A percentile compares a stretch with the other conserved stretches of the same genome.
Evolutionary conservation across 1,284 basidiomycete genomes (phyloP).

Genomic region (Fomitopsis palustris): DNA sequence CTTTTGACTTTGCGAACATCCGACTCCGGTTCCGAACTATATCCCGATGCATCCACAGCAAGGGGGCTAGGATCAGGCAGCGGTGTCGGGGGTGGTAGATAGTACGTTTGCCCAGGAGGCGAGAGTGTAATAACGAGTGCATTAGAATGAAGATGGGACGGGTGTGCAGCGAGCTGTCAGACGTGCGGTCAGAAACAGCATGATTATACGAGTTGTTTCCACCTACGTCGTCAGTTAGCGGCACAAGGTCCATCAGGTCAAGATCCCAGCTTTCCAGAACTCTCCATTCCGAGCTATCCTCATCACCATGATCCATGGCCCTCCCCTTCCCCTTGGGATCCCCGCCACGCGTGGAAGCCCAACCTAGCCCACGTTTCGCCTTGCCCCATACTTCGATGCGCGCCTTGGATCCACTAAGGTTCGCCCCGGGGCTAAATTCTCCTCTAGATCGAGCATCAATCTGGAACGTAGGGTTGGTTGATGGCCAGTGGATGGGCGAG

Average conservation of each 20-base stretch:
- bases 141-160: constrained; percentile 63
- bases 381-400: constrained; percentile 62
- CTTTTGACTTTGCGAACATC: constrained; percentile 31
- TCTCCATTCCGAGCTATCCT: constrained; percentile 47
- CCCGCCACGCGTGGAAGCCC: constrained; percentile 1
- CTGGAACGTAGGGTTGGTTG: constrained; percentile 72
- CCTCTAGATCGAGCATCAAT: constrained; percentile 44
- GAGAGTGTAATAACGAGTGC: constrained; percentile 65
- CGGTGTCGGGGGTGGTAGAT: constrained; percentile 43
- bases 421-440: constrained; percentile 45
- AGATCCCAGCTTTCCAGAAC: constrained; percentile 69
- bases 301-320: constrained; percentile 33
- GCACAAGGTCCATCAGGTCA: constrained; percentile 55
- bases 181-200: neutral
- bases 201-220: constrained; percentile 5
- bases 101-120: constrained; percentile 55
- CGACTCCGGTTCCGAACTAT: constrained; percentile 68
- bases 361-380: constrained; percentile 12
- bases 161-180: constrained; percentile 40
- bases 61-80: constrained; percentile 37
- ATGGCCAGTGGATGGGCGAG: constrained; percentile 66
- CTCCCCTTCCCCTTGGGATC: constrained; percentile 36
- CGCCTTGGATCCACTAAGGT: constrained; percentile 46
- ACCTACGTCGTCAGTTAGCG: constrained; percentile 61
- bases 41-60: constrained; percentile 49